Evolutionary conservation across 2,329 filamentous ascomycete species (phyloP), one percentile per base, ranked within the genome.

Genomic region (Hyphodiscus sp.): DNA sequence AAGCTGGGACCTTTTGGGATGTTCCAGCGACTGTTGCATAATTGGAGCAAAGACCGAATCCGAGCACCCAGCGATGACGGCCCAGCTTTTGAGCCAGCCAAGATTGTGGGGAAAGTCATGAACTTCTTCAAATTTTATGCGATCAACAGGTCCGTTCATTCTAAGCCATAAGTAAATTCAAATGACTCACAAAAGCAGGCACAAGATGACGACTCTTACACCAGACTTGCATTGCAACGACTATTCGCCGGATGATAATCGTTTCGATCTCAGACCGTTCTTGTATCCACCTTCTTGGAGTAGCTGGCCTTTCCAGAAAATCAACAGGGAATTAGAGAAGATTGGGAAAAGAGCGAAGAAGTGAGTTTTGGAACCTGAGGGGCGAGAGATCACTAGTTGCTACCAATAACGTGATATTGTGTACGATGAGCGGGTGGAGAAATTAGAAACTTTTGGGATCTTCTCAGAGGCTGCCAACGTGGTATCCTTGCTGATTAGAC

Each of bases 261-360:
- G 81, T 3, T 81, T 75, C 57, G 82, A 85, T 70, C 69, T 62
- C 18, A 29, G 76, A 51, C 79, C 78, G 23, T 82, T 82, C 61
- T 65, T 81, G 53, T 84, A 79, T 49, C 76, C 76, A 18, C 23
- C n/a, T 15, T 20, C 19, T 20, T 45, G 20, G 18, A 20, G 47
- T 41, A 46, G 41, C 20, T 54, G 42, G 42, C 44, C 30, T 4
- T 54, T 47, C 33, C 33, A 46, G n/a, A 48, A 47, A 38, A 54
- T 54, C 18, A 49, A 54, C 19, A 51, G 48, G 26, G 43, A 41
- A 15, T 18, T 53, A 8, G 33, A 45, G 43, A 45, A 19, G 10
- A 45, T 45, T n/a, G 33, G 13, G 33, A 38, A 38, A 38, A 38
- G 33, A 38, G 16, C 33, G 11, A 38, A 2, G 33, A 38, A 38